Evolutionary conservation across 140 eudicot species (phyloP).

Genomic region (Cichorium intybus): DNA sequence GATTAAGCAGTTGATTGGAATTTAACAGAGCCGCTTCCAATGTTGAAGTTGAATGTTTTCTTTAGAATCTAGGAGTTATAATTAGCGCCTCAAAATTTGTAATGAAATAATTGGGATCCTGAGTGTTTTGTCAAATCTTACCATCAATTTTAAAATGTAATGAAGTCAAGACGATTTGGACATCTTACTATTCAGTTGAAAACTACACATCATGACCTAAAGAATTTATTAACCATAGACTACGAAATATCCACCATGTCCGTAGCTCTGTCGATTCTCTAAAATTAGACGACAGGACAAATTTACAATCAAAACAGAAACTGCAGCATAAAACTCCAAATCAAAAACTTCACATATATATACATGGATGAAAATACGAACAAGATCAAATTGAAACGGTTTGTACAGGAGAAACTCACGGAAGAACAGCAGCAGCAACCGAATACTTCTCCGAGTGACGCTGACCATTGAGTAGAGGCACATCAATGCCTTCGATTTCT

Average conservation of each 20-base stretch:
- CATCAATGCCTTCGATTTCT: constrained; percentile 38
- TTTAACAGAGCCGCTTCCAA: neutral
- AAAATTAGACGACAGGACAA: neutral
- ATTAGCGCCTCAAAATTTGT: neutral
- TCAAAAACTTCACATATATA: neutral
- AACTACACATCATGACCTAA: constrained; percentile 13
- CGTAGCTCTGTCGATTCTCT: constrained; percentile 4
- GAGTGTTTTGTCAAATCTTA: neutral
- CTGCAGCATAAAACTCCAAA: neutral
- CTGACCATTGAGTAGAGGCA: constrained; percentile 44
- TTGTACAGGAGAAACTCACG: constrained; percentile 45
- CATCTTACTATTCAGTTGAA: neutral
- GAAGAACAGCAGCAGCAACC: constrained; percentile 49
- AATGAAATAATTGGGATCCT: neutral
- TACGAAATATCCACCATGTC: neutral
- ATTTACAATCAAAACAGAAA: neutral
- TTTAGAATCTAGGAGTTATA: neutral
- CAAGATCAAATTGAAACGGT: constrained; percentile 6
- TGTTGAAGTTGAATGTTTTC: neutral
- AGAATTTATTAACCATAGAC: neutral
- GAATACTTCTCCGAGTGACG: constrained; percentile 48
- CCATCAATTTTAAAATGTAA: neutral
- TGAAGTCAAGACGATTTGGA: neutral
- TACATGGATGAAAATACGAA: neutral
- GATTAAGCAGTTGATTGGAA: neutral